Percentiles rank a stretch among this genome's conserved stretches.
These are phyloP conservation scores for Mentha longifolia DNA, from an alignment of 257 asterid species.

Conservation along the genomic window DNA sequence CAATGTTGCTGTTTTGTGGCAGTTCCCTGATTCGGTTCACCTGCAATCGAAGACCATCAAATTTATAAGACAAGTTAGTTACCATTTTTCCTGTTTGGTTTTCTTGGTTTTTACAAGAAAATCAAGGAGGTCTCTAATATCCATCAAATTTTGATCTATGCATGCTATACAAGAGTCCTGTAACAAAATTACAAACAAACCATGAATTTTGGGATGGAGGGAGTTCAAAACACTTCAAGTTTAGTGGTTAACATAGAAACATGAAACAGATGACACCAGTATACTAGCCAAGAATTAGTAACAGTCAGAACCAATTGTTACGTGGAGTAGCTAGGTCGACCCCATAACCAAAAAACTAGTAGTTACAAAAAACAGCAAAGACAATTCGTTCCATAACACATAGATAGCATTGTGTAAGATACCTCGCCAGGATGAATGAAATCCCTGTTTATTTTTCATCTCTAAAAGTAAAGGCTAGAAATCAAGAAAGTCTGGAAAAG, in stretches of 20 bases:
- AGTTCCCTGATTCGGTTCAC: constrained; percentile 90
- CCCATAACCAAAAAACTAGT: constrained; percentile 15
- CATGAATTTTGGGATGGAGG: background rate
- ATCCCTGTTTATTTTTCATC: constrained; percentile 9
- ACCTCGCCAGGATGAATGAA: constrained; percentile 98
- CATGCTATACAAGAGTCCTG: background rate
- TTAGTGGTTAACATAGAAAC: no score
- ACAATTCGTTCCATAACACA: background rate
- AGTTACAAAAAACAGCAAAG: background rate
- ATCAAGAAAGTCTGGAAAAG: background rate
- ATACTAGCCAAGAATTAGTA: no score
- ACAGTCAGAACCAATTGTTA: no score
- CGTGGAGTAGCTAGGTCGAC: background rate
- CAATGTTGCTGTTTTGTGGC: constrained; percentile 85
- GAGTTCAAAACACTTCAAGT: background rate
- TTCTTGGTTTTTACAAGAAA: no score
- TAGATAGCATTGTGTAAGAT: constrained; percentile 25
- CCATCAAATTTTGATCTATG: background rate
- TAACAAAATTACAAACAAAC: background rate
- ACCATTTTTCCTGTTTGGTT: background rate
- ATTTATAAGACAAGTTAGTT: background rate
- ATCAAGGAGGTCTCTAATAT: background rate
- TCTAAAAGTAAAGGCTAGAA: background rate
- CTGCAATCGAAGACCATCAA: constrained; percentile 48
- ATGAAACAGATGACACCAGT: no score